Evolutionary conservation across 495 filamentous ascomycete species (phyloP).

Genomic region (Penicillium mononematosum): DNA sequence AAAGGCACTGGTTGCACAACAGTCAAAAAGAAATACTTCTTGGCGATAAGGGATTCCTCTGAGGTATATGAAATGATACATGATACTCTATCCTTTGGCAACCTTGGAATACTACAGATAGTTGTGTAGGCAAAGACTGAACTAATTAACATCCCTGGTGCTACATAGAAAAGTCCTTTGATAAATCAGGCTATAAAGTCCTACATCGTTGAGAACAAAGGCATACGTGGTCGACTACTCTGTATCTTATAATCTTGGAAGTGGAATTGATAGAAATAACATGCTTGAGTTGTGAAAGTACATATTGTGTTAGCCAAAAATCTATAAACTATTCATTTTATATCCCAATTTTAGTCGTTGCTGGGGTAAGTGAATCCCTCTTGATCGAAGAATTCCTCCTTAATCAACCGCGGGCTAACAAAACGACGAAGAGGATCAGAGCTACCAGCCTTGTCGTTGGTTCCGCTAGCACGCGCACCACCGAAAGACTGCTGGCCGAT

Average conservation of each 20-base stretch:
- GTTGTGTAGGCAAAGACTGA: too few relatives aligned
- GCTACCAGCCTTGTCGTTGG: conserved; percentile 81
- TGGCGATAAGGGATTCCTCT: not conserved
- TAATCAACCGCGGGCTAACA: conserved; percentile 70
- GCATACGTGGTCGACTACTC: too few relatives aligned
- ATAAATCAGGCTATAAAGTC: too few relatives aligned
- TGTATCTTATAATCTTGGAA: too few relatives aligned
- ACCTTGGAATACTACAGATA: not conserved
- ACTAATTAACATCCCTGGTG: too few relatives aligned
- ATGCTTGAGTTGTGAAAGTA: not conserved
- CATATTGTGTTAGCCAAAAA: not conserved
- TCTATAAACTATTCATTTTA: conserved; percentile 2
- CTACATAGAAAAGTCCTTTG: too few relatives aligned
- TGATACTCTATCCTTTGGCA: not conserved
- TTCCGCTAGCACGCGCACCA: conserved; percentile 71
- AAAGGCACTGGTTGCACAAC: not conserved
- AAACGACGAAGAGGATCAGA: conserved; percentile 64
- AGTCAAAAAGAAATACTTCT: not conserved
- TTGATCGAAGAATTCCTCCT: conserved; percentile 71
- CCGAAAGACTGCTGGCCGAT: conserved; percentile 84
- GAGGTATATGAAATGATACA: not conserved
- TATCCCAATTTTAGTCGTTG: conserved; percentile 42
- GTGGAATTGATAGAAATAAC: not conserved
- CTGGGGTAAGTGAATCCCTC: conserved; percentile 67
- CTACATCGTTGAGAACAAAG: too few relatives aligned